These are phyloP conservation scores for Coemansia sp. DNA, from an alignment of 192 early-diverging fungal genomes.

Conservation along the genomic window DNA sequence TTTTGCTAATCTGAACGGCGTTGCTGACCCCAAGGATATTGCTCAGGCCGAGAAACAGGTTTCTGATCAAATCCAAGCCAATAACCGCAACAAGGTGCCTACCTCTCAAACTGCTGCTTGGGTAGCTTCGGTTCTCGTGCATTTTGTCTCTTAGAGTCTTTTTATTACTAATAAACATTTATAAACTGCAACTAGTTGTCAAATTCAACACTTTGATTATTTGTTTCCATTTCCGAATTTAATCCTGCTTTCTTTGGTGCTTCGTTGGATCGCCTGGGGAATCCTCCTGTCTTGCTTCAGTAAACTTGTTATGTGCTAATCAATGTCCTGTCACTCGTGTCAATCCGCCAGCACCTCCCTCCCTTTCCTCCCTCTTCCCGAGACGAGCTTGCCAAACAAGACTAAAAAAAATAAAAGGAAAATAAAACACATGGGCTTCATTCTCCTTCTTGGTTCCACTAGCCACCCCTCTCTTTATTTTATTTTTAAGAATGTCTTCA, in stretches of 20 bases:
- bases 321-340: too few relatives aligned
- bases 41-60: conserved; percentile 19
- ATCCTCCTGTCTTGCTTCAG: too few relatives aligned
- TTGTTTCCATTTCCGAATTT: background rate
- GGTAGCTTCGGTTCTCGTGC: conserved; percentile 21
- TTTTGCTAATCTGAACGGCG: conserved; percentile 22
- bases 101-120: conserved; percentile 25
- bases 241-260: too few relatives aligned
- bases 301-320: too few relatives aligned
- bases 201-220: background rate
- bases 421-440: background rate
- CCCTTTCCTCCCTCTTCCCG: too few relatives aligned
- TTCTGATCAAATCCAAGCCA: conserved; percentile 33
- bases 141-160: conserved; percentile 10
- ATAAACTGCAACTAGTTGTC: background rate
- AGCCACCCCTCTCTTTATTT: background rate
- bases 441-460: conserved; percentile 1
- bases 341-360: too few relatives aligned
- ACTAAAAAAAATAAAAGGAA: too few relatives aligned
- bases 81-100: conserved; percentile 17
- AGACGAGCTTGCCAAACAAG: too few relatives aligned
- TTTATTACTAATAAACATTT: background rate
- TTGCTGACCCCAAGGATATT: conserved; percentile 7
- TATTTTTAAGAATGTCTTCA: background rate
- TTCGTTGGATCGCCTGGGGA: too few relatives aligned